phyloP scores from a whole-genome alignment of 2,329 filamentous ascomycete genomes.

The Alternaria incomplexa region DNA sequence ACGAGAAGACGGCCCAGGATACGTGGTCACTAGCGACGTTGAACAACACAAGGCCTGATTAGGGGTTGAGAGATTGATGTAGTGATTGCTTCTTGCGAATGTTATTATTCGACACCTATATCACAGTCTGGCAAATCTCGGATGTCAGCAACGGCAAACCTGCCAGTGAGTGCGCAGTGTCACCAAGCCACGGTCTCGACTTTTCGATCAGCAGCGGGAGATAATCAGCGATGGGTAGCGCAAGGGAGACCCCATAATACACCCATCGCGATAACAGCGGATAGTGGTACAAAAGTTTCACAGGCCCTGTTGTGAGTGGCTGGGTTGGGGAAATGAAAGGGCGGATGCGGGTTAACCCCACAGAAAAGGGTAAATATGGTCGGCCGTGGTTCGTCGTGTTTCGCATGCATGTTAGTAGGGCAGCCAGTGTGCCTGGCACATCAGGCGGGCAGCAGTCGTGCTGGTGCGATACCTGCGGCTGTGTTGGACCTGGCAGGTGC shows the following conservation, averaged over 20 bases:
- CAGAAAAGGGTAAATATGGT: slow-evolving; percentile 3
- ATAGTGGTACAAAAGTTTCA: neutral
- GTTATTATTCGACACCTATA: neutral
- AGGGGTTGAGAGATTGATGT: neutral
- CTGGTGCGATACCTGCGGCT: neutral
- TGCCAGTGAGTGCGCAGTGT: neutral
- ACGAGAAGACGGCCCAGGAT: neutral
- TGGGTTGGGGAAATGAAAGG: slow-evolving; percentile 13
- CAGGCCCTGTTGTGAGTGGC: neutral
- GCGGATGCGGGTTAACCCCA: slow-evolving; percentile 8
- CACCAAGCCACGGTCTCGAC: slow-evolving; percentile 6
- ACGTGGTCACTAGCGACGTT: neutral
- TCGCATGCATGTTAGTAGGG: slow-evolving; percentile 3
- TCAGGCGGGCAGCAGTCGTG: neutral
- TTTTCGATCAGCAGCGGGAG: slow-evolving; percentile 9
- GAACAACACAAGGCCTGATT: neutral
- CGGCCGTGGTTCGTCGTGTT: slow-evolving; percentile 9
- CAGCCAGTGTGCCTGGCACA: neutral
- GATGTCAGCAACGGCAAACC: slow-evolving; percentile 1
- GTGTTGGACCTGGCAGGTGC: neutral
- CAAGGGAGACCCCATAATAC: slow-evolving; percentile 2
- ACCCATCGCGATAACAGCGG: neutral
- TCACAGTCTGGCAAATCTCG: neutral
- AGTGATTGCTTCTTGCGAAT: neutral
- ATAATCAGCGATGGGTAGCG: slow-evolving; percentile 1